Evolutionary conservation across 345 rosid species (phyloP).

Genomic region (Euphorbia lathyris): DNA sequence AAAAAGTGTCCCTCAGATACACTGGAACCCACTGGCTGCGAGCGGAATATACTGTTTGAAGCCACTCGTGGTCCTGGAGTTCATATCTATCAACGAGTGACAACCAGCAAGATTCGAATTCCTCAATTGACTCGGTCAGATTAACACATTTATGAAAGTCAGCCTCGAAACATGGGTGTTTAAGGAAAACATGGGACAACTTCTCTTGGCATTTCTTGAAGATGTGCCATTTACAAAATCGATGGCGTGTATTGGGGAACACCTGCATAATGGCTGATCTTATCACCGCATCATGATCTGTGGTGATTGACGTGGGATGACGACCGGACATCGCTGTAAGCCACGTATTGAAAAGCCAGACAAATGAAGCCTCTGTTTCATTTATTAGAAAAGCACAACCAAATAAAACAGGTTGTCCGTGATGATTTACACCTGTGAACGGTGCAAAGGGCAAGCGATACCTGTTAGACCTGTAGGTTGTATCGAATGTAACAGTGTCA

Average conservation of each 20-base stretch:
- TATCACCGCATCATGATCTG: constrained; percentile 53
- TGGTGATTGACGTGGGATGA: constrained; percentile 56
- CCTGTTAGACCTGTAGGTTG: constrained; percentile 45
- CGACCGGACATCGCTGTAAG: constrained; percentile 48
- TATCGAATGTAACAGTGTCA: constrained; percentile 50
- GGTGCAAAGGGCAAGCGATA: constrained; percentile 55
- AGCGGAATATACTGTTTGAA: constrained; percentile 45
- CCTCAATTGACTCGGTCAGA: constrained; percentile 48
- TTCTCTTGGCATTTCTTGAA: constrained; percentile 53
- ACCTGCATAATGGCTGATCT: constrained; percentile 52
- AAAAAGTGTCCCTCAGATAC: constrained; percentile 54
- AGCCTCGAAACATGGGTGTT: constrained; percentile 46
- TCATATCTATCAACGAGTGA: constrained; percentile 45
- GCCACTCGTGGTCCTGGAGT: constrained; percentile 59
- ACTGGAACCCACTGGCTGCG: constrained; percentile 68
- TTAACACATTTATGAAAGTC: constrained; percentile 52
- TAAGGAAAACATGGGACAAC: constrained; percentile 39
- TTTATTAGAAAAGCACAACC: constrained; percentile 59
- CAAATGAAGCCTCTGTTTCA: constrained; percentile 54
- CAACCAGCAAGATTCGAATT: constrained; percentile 52
- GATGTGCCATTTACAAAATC: constrained; percentile 61
- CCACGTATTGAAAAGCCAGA: constrained; percentile 64
- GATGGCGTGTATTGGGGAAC: constrained; percentile 52
- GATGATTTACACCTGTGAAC: constrained; percentile 61
- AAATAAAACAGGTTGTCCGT: constrained; percentile 57